Evolutionary conservation across 2,329 filamentous ascomycete genomes (phyloP), one percentile per base, ranked within the genome.

Genomic region (Tolypocladium nubicola): DNA sequence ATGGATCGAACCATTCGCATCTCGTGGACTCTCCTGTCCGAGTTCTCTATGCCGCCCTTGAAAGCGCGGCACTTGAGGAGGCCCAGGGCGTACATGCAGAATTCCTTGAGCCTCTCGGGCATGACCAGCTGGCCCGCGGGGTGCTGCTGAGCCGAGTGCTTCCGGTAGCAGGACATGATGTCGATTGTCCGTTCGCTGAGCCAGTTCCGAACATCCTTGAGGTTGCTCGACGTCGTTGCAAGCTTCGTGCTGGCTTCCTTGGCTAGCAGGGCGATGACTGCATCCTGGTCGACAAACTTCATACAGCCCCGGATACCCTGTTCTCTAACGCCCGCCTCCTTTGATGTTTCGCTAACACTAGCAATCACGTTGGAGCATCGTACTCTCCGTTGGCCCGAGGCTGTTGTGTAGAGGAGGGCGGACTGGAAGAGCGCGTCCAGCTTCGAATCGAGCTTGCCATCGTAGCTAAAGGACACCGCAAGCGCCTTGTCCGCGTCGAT

Each of bases 361-460:
- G 94, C 93, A 57, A 99, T 93, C 33, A 95, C 81, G 69, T 99
- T 99, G 68, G 86, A 90, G 73, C 94, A 99, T 59, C 94, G 82
- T 53, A 99, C 94, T 56, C 94, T 83, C 53, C 94, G 86, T 73
- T 99, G 86, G 4, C 94, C 94, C 54, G 82, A 86, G 4, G 91
- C 89, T 5, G 93, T 95, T 1, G 94, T 99, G 74, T 99, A 99
- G 2, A 99, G 81, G 3, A 99, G 77, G 2, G 94, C 94, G 26
- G 89, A 90, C 71, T 99, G 94, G 80, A 99, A 99, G 74, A 99
- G 94, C 9, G 93, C 93, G 71, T 99, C 94, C 26, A 97, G 81
- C 73, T 97, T 97, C 5, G 90, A 79, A 72, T 99, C 94, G n/a
- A 99, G 83, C 74, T 97, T 97, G 59, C 94, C 94, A 68, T 99